A percentile compares a stretch with the other conserved stretches of the same genome.
Conservation (phyloP, 768 basidiomycete species). For the Pulveroboletus sp. region DNA sequence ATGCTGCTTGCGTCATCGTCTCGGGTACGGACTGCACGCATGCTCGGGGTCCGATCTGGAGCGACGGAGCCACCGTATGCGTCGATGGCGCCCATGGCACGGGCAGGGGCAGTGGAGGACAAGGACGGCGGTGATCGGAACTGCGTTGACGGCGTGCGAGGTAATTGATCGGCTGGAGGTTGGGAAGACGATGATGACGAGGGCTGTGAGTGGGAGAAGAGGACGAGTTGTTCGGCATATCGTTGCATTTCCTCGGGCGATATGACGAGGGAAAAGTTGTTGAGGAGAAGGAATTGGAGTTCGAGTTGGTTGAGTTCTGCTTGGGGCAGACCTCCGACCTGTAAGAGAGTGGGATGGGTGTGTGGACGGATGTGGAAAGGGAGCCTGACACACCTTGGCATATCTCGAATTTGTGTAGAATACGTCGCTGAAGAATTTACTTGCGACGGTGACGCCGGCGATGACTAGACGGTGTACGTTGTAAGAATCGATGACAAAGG, state of each 20-base stretch:
- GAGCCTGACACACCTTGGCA: slow-evolving; percentile 75
- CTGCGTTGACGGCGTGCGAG: slow-evolving; percentile 17
- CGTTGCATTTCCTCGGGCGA: slow-evolving; percentile 89
- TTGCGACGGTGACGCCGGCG: slow-evolving; percentile 97
- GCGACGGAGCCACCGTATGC: slow-evolving; percentile 45
- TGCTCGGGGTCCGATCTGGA: slow-evolving; percentile 28
- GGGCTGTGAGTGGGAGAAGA: slow-evolving; percentile 56
- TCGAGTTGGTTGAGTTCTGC: slow-evolving; percentile 95
- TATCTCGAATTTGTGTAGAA: slow-evolving; percentile 99
- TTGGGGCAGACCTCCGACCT: slow-evolving; percentile 96
- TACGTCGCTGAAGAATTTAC: slow-evolving; percentile 98
- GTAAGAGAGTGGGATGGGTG: slow-evolving; percentile 4
- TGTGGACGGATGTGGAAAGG: slow-evolving; percentile 1
- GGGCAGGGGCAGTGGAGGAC: slow-evolving; percentile 35
- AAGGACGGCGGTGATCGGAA: slow-evolving; percentile 15
- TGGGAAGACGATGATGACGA: slow-evolving; percentile 25
- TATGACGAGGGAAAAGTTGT: slow-evolving; percentile 91
- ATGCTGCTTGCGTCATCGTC: slow-evolving; percentile 34
- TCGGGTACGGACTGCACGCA: slow-evolving; percentile 24
- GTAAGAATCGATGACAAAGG: slow-evolving; percentile 93
- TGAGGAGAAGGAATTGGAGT: slow-evolving; percentile 93
- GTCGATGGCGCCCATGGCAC: slow-evolving; percentile 55
- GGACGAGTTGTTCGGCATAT: slow-evolving; percentile 87
- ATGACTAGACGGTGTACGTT: slow-evolving; percentile 97
- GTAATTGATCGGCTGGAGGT: slow-evolving; percentile 18